Base-by-base conservation (phyloP, 768 basidiomycete genomes). In the Pholiota microspora region DNA sequence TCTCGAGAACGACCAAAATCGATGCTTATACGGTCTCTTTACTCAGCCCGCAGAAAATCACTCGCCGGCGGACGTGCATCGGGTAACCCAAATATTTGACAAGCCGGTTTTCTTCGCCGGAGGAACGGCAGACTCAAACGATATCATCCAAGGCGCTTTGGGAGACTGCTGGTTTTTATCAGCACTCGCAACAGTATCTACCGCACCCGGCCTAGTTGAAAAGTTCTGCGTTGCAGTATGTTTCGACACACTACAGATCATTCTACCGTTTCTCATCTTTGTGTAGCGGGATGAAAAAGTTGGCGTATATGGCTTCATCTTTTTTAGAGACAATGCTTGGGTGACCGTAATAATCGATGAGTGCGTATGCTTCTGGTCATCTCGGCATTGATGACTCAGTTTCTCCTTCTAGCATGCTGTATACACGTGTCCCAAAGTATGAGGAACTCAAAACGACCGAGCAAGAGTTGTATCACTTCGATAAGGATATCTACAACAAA, bases 271-370 rank as follows among this genome's bases (percentile, higher is more conserved):
- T 34, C 31, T 24, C 35, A 3, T 12, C n/a, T 28, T 15, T 1
- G 3, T 35, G 1, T 45, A 79, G 77, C 71, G 78, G 23, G 78
- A 83, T 54, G 79, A 82, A 58, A 35, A 74, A 57, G 74, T 81
- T 31, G 81, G 82, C 10, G 74, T 84, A 0, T 84, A 83, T 59
- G 82, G 82, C 4, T 84, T 81, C 65, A 79, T 82, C 34, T 83
- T 83, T 66, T 82, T 77, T 65, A 62, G 78, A 24, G 79, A 83
- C 53, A 69, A 70, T 27, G 63, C 63, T 32, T 83, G 82, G 82
- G 76, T 77, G 10, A 77, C 76, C 15, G 79, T 84, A 4, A 71
- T 84, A 15, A 76, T 83, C 49, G 82, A 84, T 60, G 81, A 83
- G 80, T 82, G 50, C 49, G 77, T 69, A 31, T 27, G 29, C 29